A percentile compares a stretch with the other conserved stretches of the same genome.
Conservation (phyloP, 768 basidiomycete species). For the Lactarius indigo region DNA sequence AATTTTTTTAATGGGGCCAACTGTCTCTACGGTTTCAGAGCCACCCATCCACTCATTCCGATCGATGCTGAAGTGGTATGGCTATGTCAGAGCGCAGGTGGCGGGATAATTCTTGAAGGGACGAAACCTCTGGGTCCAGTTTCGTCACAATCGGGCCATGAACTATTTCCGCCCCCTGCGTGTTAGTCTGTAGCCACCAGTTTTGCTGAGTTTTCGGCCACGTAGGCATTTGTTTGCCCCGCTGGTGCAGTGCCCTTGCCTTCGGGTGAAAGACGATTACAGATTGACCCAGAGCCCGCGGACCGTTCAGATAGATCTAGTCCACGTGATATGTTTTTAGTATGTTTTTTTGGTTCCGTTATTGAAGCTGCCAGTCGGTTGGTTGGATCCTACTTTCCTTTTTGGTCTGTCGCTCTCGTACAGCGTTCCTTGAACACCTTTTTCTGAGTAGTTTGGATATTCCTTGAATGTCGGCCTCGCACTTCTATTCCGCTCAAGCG, state of each 20-base stretch:
- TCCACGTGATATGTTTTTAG: slow-evolving; percentile 12
- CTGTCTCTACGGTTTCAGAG: neutral
- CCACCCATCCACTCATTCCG: neutral
- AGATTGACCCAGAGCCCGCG: no score
- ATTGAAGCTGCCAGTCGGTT: neutral
- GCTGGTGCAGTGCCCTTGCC: no score
- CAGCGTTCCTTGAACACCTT: slow-evolving; percentile 17
- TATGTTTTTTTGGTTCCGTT: slow-evolving; percentile 7
- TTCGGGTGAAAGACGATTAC: no score
- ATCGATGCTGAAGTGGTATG: neutral
- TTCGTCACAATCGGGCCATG: no score
- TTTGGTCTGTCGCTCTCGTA: slow-evolving; percentile 11
- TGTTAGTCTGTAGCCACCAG: no score
- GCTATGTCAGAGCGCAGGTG: neutral
- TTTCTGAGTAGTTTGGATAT: slow-evolving; percentile 17
- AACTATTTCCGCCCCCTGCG: no score
- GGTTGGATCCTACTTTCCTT: slow-evolving; percentile 13
- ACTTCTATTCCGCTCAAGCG: slow-evolving; percentile 10
- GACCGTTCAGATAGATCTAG: neutral
- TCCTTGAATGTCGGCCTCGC: slow-evolving; percentile 18
- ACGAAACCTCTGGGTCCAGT: no score
- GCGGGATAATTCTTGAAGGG: no score
- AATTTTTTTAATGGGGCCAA: neutral
- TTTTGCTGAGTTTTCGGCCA: no score
- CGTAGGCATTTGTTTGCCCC: no score